Conservation (phyloP, 768 basidiomycete species). For the Trametes cinnabarina region DNA sequence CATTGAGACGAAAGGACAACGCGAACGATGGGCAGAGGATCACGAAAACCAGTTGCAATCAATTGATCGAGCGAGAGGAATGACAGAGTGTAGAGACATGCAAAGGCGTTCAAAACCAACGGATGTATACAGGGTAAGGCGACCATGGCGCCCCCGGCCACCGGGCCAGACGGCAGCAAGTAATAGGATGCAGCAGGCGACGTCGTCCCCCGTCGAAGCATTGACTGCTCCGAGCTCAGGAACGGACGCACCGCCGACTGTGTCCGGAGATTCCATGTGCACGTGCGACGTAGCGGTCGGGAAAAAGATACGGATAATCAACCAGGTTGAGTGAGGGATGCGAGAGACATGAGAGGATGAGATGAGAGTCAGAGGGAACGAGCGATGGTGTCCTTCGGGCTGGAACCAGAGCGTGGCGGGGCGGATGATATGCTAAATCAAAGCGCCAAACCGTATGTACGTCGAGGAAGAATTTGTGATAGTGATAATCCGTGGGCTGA, state of each 20-base stretch:
- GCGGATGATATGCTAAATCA: not conserved
- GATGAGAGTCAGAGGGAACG: not conserved
- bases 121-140: not conserved
- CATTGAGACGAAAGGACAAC: no score
- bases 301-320: not conserved
- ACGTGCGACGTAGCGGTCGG: not conserved
- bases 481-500: not conserved
- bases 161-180: not conserved
- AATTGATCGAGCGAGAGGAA: no score
- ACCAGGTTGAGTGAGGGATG: not conserved
- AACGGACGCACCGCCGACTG: no score
- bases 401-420: conserved; percentile 23
- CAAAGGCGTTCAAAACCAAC: not conserved
- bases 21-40: no score
- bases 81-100: not conserved
- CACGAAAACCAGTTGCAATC: no score
- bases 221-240: conserved; percentile 8
- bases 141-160: not conserved
- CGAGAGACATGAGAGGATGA: not conserved
- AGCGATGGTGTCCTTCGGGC: conserved; percentile 25
- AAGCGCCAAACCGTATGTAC: not conserved
- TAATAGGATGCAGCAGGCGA: not conserved
- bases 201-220: not conserved
- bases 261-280: not conserved
- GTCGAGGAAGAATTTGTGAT: no score